Percentiles rank a stretch among this genome's conserved stretches.
Conservation (phyloP, 164 flowering plant genomes). For the Cinnamomum micranthum region DNA sequence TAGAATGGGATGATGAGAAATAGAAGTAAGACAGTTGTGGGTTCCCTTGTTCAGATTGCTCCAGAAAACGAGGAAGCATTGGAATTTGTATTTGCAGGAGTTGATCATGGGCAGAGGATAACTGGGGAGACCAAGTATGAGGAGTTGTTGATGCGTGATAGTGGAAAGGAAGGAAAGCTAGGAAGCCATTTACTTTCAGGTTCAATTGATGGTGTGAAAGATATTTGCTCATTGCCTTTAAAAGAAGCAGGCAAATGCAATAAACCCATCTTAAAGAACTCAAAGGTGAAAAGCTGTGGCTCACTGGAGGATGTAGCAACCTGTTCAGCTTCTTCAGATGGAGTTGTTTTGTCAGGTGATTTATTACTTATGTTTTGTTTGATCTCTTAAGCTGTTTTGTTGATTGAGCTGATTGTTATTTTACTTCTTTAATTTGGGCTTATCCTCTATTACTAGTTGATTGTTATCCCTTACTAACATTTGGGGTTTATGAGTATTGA, state of each 20-base stretch:
- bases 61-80: background rate
- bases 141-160: background rate
- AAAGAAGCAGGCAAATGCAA: background rate
- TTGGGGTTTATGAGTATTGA: too few species aligned
- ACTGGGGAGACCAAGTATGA: background rate
- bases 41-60: background rate
- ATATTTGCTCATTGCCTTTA: background rate
- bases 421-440: background rate
- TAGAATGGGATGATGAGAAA: background rate
- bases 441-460: background rate
- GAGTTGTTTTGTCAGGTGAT: constrained; percentile 9
- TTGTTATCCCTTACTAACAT: too few species aligned
- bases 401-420: background rate
- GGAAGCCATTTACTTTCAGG: background rate
- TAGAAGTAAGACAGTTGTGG: background rate
- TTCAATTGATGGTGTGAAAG: background rate
- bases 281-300: background rate
- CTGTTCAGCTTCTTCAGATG: background rate
- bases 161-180: background rate
- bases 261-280: constrained; percentile 1
- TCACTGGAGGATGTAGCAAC: background rate
- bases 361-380: background rate
- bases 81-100: background rate
- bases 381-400: background rate
- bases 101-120: background rate